phyloP scores from a whole-genome alignment of 345 rosid species.

The Passiflora organensis region DNA sequence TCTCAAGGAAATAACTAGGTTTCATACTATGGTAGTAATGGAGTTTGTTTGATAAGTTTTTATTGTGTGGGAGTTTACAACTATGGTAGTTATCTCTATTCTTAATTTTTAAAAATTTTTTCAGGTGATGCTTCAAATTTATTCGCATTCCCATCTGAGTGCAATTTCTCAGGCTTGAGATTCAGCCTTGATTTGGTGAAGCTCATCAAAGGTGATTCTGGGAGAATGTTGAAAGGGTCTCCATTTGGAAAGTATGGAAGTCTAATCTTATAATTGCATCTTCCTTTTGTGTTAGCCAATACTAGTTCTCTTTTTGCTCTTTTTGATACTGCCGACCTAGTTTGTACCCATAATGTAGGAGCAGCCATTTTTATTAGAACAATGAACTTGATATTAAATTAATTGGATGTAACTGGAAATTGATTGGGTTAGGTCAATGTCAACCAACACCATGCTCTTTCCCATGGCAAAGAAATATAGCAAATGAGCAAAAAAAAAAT shows the following conservation, averaged over 20 bases:
- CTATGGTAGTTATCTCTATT: too few relatives aligned
- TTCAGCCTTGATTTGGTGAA: slow-evolving; percentile 75
- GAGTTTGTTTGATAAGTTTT: too few relatives aligned
- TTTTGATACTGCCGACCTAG: too few relatives aligned
- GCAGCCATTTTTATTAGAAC: too few relatives aligned
- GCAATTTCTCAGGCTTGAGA: slow-evolving; percentile 91
- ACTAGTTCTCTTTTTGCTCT: not conserved
- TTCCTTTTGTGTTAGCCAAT: not conserved
- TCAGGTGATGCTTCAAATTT: slow-evolving; percentile 71
- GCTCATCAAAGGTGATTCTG: slow-evolving; percentile 52
- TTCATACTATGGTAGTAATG: too few relatives aligned
- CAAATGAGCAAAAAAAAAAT: not conserved
- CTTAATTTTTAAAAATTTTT: not conserved
- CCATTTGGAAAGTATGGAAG: slow-evolving; percentile 48
- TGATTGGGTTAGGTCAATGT: not conserved
- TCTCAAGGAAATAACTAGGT: too few relatives aligned
- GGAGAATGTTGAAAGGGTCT: slow-evolving; percentile 45
- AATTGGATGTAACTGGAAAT: not conserved
- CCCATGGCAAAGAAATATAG: not conserved
- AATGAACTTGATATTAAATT: not conserved
- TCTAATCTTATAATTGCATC: slow-evolving; percentile 4
- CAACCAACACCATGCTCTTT: not conserved
- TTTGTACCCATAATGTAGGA: not conserved
- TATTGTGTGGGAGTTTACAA: too few relatives aligned
- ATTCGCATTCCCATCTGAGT: slow-evolving; percentile 92